These are phyloP conservation scores for Penicillium sp. DNA, from an alignment of 2,329 filamentous ascomycete species.

Conservation along the genomic window DNA sequence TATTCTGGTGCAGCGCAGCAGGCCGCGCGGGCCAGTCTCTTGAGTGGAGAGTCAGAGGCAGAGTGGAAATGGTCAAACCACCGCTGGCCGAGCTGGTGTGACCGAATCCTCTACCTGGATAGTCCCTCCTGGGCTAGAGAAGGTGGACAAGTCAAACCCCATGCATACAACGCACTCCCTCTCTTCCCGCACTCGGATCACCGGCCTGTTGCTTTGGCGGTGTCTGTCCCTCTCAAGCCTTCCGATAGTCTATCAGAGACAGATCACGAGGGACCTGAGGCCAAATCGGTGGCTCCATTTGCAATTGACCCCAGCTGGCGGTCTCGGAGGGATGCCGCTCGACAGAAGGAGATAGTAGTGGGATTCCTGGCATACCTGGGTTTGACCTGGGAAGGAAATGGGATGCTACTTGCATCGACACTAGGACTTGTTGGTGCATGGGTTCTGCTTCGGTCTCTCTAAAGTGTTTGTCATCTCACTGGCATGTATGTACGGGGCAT, in stretches of 20 bases:
- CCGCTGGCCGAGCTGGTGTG: slow-evolving; percentile 91
- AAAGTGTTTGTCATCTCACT: slow-evolving; percentile 20
- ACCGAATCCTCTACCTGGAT: slow-evolving; percentile 79
- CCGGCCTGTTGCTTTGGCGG: slow-evolving; percentile 73
- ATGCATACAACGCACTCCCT: slow-evolving; percentile 72
- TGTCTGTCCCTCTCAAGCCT: slow-evolving; percentile 61
- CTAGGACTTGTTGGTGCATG: slow-evolving; percentile 43
- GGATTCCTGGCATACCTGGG: slow-evolving; percentile 59
- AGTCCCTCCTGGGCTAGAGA: slow-evolving; percentile 54
- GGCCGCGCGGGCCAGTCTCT: slow-evolving; percentile 27
- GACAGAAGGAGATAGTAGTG: slow-evolving; percentile 60
- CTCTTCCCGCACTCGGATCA: slow-evolving; percentile 85
- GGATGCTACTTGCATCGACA: slow-evolving; percentile 39
- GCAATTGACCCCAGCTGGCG: slow-evolving; percentile 59
- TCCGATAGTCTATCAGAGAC: slow-evolving; percentile 34
- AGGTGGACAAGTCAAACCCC: slow-evolving; percentile 49
- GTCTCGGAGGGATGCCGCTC: slow-evolving; percentile 53
- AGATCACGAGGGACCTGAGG: slow-evolving; percentile 32
- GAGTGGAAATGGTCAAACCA: slow-evolving; percentile 75
- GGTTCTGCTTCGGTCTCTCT: slow-evolving; percentile 41
- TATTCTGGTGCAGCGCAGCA: slow-evolving; percentile 57
- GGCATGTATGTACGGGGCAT: background rate
- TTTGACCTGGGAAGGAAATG: slow-evolving; percentile 49
- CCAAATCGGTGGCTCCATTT: slow-evolving; percentile 55
- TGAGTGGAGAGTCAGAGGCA: slow-evolving; percentile 32